Evolutionary conservation across 2,329 filamentous ascomycete genomes (phyloP).

Genomic region (Alternaria conjuncta): DNA sequence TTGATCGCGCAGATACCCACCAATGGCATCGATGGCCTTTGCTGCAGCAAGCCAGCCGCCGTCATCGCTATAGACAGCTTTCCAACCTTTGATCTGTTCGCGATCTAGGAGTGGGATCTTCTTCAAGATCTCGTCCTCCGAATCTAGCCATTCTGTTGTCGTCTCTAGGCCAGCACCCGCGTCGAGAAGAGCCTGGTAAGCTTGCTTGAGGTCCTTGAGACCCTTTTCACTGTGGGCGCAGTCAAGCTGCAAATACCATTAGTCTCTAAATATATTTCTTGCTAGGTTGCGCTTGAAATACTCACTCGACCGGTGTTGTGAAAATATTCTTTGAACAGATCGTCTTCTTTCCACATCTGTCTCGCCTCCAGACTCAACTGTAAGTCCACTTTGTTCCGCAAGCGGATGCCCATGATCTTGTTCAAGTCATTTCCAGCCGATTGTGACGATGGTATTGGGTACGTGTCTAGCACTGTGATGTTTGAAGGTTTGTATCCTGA

Average conservation of each 20-base stretch:
- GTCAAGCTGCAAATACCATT: conserved; percentile 28
- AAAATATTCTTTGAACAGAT: conserved; percentile 55
- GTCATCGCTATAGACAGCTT: conserved; percentile 53
- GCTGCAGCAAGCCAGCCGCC: conserved; percentile 58
- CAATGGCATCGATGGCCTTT: conserved; percentile 57
- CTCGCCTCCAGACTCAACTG: conserved; percentile 43
- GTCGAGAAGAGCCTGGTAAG: conserved; percentile 48
- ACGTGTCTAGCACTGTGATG: conserved; percentile 57
- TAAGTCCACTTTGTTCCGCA: conserved; percentile 50
- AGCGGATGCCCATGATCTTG: conserved; percentile 53
- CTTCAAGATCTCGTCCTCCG: conserved; percentile 52
- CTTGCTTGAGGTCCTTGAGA: conserved; percentile 40
- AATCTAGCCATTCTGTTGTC: conserved; percentile 53
- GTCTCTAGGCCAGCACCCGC: conserved; percentile 43
- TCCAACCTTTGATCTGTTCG: conserved; percentile 56
- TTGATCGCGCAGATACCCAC: conserved; percentile 45
- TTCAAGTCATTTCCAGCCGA: conserved; percentile 61
- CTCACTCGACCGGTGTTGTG: conserved; percentile 52
- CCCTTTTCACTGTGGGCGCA: conserved; percentile 48
- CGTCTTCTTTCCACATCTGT: conserved; percentile 54
- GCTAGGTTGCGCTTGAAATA: not conserved
- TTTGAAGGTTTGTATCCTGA: conserved; percentile 55
- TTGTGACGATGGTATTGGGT: conserved; percentile 55
- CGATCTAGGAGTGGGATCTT: conserved; percentile 51
- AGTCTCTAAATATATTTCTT: not conserved